Conservation (phyloP, 805 yeast genomes). For the Kodamaea lidongshanica region DNA sequence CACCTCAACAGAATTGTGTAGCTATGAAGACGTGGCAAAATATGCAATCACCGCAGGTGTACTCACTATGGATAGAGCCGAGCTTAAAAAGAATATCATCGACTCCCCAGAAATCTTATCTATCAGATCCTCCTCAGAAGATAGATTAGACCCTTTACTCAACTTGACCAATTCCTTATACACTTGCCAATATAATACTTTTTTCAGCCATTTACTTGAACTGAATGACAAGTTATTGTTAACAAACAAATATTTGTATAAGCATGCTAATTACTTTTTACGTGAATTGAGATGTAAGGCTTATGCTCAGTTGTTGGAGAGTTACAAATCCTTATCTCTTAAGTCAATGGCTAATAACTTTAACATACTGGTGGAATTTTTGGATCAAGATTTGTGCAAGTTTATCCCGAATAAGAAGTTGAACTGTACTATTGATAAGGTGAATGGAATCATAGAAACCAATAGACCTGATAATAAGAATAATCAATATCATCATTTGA, state of each 20-base stretch:
- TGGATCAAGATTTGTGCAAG: constrained; percentile 81
- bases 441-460: constrained; percentile 90
- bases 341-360: constrained; percentile 92
- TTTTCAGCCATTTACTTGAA: constrained; percentile 69
- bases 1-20: constrained; percentile 83
- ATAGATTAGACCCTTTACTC: constrained; percentile 71
- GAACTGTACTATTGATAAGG: constrained; percentile 93
- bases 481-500: constrained; percentile 80
- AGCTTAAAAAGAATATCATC: constrained; percentile 74
- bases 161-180: constrained; percentile 81
- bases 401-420: constrained; percentile 90
- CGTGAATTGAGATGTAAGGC: constrained; percentile 95
- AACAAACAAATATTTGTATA: constrained; percentile 56
- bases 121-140: constrained; percentile 62
- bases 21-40: constrained; percentile 84
- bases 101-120: constrained; percentile 93
- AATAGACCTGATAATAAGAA: constrained; percentile 95
- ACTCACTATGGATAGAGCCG: constrained; percentile 73
- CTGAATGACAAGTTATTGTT: constrained; percentile 68
- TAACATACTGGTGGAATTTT: constrained; percentile 80
- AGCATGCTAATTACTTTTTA: constrained; percentile 77
- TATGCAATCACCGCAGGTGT: constrained; percentile 88
- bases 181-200: constrained; percentile 77
- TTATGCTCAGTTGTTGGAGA: constrained; percentile 87
- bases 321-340: constrained; percentile 83